These are phyloP conservation scores for Ceratobasidium sp. DNA, from an alignment of 1,284 basidiomycete species.

Conservation along the genomic window DNA sequence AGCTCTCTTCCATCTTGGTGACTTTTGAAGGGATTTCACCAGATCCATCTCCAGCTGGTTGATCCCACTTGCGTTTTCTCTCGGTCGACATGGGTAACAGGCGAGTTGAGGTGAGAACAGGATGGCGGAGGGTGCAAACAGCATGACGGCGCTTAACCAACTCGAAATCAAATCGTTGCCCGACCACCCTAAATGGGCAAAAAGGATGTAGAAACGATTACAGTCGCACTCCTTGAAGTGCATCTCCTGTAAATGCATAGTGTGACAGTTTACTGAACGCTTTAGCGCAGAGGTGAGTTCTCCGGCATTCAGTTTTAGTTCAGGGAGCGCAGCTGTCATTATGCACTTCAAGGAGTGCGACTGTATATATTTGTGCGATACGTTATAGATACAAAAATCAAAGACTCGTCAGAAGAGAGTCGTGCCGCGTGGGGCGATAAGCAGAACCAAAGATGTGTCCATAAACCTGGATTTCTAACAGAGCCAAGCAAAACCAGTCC, in stretches of 20 bases:
- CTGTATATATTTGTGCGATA: no score
- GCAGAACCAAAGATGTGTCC: background rate
- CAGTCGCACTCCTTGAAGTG: no score
- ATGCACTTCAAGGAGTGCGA: no score
- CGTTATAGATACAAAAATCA: constrained; percentile 20
- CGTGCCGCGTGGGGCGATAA: background rate
- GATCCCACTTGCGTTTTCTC: constrained; percentile 77
- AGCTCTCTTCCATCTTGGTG: constrained; percentile 65
- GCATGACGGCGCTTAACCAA: background rate
- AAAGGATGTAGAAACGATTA: background rate
- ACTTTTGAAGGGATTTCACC: constrained; percentile 60
- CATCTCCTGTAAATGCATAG: no score
- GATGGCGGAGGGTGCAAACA: background rate
- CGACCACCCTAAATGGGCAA: background rate
- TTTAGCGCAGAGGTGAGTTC: no score
- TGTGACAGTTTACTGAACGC: no score
- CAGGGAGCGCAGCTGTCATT: no score
- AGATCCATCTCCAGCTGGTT: constrained; percentile 63
- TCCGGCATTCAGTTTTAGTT: no score
- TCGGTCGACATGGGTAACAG: constrained; percentile 15
- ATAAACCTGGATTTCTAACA: background rate
- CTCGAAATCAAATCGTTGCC: constrained; percentile 13
- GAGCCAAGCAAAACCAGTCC: background rate
- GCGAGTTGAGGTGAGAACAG: background rate
- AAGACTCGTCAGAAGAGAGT: background rate